Percentiles rank a stretch among this genome's conserved stretches.
phyloP scores from a whole-genome alignment of 352 stramenopile species.

The Hyaloperonospora brassicae region DNA sequence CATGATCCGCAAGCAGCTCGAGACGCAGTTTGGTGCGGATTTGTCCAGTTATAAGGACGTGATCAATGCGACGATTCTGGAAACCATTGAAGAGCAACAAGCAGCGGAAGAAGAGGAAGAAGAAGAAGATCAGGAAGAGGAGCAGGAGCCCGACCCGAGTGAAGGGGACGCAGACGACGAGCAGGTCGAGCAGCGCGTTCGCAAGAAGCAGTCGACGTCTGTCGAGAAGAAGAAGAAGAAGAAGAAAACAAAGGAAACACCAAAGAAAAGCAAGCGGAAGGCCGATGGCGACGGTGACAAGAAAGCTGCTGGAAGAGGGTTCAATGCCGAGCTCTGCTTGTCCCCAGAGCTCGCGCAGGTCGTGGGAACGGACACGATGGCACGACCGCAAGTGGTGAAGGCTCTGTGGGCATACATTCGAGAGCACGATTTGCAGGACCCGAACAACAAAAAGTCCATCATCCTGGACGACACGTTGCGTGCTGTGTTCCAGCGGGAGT shows the following conservation, averaged over 20 bases:
- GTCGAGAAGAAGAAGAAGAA: slow-evolving; percentile 60
- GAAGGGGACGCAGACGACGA: slow-evolving; percentile 38
- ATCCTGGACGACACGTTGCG: slow-evolving; percentile 83
- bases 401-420: slow-evolving; percentile 95
- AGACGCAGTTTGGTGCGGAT: slow-evolving; percentile 66
- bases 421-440: slow-evolving; percentile 92
- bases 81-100: slow-evolving; percentile 77
- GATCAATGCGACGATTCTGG: slow-evolving; percentile 77
- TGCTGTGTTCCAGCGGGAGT: slow-evolving; percentile 70
- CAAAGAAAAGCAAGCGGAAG: slow-evolving; percentile 53
- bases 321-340: slow-evolving; percentile 68
- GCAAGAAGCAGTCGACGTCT: slow-evolving; percentile 25
- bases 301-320: slow-evolving; percentile 45
- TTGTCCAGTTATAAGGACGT: slow-evolving; percentile 75
- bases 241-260: slow-evolving; percentile 30
- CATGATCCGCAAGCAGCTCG: slow-evolving; percentile 84
- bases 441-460: slow-evolving; percentile 90
- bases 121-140: slow-evolving; percentile 26
- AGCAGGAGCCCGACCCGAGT: slow-evolving; percentile 35
- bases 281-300: slow-evolving; percentile 19
- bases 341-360: slow-evolving; percentile 76
- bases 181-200: slow-evolving; percentile 25
- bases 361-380: slow-evolving; percentile 78
- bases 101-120: slow-evolving; percentile 49
- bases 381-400: slow-evolving; percentile 91